Percentiles rank a stretch among this genome's conserved stretches.
These are phyloP conservation scores for Amanita jacksonii DNA, from an alignment of 768 basidiomycete species.

Conservation along the genomic window DNA sequence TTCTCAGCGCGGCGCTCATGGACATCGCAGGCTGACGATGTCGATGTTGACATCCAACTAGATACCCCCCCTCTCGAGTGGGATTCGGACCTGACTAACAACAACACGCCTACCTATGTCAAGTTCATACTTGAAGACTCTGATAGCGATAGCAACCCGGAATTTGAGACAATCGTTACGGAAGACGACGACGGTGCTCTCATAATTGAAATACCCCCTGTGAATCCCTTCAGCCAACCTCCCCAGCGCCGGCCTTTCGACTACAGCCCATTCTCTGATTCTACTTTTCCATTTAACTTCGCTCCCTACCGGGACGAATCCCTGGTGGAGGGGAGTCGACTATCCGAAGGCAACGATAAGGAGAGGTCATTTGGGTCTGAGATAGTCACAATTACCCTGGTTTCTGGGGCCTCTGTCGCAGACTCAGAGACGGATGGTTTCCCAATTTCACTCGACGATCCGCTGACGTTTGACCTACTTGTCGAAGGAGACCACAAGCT, in stretches of 20 bases:
- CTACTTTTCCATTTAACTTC: conserved; percentile 16
- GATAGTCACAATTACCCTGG: neutral
- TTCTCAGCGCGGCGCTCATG: neutral
- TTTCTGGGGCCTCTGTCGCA: neutral
- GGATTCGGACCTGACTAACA: conserved; percentile 8
- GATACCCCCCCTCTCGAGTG: neutral
- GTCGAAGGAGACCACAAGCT: neutral
- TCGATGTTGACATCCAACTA: neutral
- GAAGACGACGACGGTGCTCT: conserved; percentile 23
- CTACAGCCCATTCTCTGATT: conserved; percentile 20
- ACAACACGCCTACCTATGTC: conserved; percentile 7
- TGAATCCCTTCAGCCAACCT: conserved; percentile 28
- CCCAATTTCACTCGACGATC: neutral
- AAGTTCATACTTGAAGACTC: conserved; percentile 10
- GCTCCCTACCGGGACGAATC: conserved; percentile 16
- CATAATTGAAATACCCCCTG: conserved; percentile 28
- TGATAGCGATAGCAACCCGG: too few relatives aligned
- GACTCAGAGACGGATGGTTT: neutral
- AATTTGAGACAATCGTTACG: conserved; percentile 1
- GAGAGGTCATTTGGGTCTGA: conserved; percentile 7
- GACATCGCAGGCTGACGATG: neutral
- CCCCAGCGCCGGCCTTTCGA: conserved; percentile 20
- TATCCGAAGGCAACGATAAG: neutral
- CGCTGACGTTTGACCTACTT: neutral
- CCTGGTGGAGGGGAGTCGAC: neutral